phyloP scores from a whole-genome alignment of 2,329 filamentous ascomycete species.

The Fusarium incarnatum region DNA sequence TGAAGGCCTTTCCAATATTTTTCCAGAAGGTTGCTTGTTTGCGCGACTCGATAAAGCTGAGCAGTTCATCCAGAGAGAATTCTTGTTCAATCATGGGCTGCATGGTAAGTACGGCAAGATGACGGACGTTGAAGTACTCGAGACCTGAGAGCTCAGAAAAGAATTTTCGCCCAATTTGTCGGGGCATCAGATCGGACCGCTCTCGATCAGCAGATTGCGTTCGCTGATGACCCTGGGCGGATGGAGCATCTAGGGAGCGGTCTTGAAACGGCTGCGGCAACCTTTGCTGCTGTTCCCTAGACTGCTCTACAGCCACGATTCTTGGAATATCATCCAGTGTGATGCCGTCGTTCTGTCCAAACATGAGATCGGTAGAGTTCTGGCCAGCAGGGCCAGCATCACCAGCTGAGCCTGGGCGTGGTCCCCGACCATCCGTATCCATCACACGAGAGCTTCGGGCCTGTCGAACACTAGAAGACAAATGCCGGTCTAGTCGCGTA shows the following conservation, averaged over 20 bases:
- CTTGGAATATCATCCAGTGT: slow-evolving; percentile 96
- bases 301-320: slow-evolving; percentile 95
- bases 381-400: slow-evolving; percentile 59
- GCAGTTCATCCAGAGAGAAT: slow-evolving; percentile 92
- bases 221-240: slow-evolving; percentile 73
- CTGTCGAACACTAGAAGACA: slow-evolving; percentile 92
- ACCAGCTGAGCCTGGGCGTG: slow-evolving; percentile 79
- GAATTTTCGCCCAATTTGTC: slow-evolving; percentile 77
- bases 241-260: slow-evolving; percentile 55
- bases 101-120: slow-evolving; percentile 94
- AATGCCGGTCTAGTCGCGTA: slow-evolving; percentile 91
- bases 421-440: slow-evolving; percentile 70
- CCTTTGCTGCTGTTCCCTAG: slow-evolving; percentile 87
- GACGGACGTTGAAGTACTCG: slow-evolving; percentile 97
- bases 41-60: slow-evolving; percentile 91
- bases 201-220: slow-evolving; percentile 68
- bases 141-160: slow-evolving; percentile 96
- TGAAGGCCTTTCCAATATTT: slow-evolving; percentile 96
- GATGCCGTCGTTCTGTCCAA: slow-evolving; percentile 89
- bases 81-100: slow-evolving; percentile 89
- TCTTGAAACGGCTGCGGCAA: slow-evolving; percentile 36
- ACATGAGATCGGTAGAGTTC: slow-evolving; percentile 80
- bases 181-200: slow-evolving; percentile 65
- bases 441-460: slow-evolving; percentile 92
- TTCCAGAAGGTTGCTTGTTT: slow-evolving; percentile 96